phyloP scores from a whole-genome alignment of 345 rosid species.

The Garcia nutans region DNA sequence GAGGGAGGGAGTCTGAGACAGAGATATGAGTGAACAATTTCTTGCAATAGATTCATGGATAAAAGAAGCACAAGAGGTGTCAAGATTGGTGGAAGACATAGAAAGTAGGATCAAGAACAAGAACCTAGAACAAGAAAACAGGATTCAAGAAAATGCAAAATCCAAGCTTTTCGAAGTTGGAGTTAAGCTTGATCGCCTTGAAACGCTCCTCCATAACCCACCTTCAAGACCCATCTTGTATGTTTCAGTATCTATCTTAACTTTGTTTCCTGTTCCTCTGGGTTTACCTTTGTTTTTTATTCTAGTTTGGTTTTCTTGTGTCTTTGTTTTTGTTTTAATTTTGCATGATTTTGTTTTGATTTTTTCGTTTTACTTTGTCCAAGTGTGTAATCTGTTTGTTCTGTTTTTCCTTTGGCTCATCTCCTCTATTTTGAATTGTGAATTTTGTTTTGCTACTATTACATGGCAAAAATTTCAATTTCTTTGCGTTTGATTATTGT shows the following conservation, averaged over 20 bases:
- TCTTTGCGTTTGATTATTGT: not conserved
- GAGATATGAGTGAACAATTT: slow-evolving; percentile 4
- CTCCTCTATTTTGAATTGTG: not conserved
- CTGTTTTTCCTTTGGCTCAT: too few species aligned
- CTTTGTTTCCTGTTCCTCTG: not conserved
- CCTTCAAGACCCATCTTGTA: slow-evolving; percentile 53
- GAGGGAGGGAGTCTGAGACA: slow-evolving; percentile 8
- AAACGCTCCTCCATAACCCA: slow-evolving; percentile 55
- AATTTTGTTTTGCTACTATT: not conserved
- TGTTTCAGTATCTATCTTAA: slow-evolving; percentile 7
- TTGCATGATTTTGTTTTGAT: not conserved
- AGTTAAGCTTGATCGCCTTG: slow-evolving; percentile 56
- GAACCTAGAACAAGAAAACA: not conserved
- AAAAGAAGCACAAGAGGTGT: slow-evolving; percentile 52
- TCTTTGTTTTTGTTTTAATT: not conserved
- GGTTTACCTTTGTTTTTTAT: not conserved
- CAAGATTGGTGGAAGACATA: slow-evolving; percentile 37
- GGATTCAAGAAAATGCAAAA: slow-evolving; percentile 25
- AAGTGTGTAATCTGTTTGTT: too few species aligned
- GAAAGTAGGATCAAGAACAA: slow-evolving; percentile 37
- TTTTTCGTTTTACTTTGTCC: too few species aligned
- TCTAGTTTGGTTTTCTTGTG: not conserved
- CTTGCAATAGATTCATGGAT: slow-evolving; percentile 47
- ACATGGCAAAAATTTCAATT: not conserved
- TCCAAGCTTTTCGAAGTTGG: slow-evolving; percentile 52